Evolutionary conservation across 83 land plant genomes (phyloP), one percentile per base, ranked within the genome.

Genomic region (Picea engelmannii): DNA sequence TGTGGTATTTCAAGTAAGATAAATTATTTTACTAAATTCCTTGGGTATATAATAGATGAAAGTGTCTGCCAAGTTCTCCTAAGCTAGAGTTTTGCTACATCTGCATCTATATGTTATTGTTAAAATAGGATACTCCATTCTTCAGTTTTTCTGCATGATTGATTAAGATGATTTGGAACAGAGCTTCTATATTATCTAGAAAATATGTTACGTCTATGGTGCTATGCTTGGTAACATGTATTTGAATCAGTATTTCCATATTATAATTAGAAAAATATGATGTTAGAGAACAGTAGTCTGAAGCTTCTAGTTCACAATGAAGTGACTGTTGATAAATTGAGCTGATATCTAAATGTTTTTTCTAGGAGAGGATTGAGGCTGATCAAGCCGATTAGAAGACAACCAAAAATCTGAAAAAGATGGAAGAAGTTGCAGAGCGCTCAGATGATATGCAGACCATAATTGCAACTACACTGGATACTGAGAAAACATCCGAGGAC

Each of bases 351-450:
- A 49, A 73, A 47, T 47, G n/a, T 44, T 6, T 74, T 74, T 10
- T 47, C 24, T 74, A 21, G 27, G 13, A 21, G 49, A 24, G 27
- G 31, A 44, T 44, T 74, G 52, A n/a, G 59, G 5, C 31, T 23
- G 59, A 74, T 13, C 21, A 74, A 49, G n/a, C 15, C 21, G 78
- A 74, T 35, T n/a, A 52, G 23, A 49, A 74, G 66, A 18, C 78
- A 21, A 74, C 5, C 25, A 74, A 59, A 47, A 74, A 10, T 6
- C 10, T 47, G 21, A 35, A 23, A 74, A 10, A 31, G 23, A 74
- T 74, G 78, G 78, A 74, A 21, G 78, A 74, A 49, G 60, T 23
- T 23, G 78, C 21, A 49, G 52, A 47, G 27, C 78, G 52, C 6
- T 21, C 27, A 49, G 78, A 49, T 24, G 60, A 71, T 42, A 44